Base-by-base conservation (phyloP, 352 stramenopile species). In the Phytophthora melonis region DNA sequence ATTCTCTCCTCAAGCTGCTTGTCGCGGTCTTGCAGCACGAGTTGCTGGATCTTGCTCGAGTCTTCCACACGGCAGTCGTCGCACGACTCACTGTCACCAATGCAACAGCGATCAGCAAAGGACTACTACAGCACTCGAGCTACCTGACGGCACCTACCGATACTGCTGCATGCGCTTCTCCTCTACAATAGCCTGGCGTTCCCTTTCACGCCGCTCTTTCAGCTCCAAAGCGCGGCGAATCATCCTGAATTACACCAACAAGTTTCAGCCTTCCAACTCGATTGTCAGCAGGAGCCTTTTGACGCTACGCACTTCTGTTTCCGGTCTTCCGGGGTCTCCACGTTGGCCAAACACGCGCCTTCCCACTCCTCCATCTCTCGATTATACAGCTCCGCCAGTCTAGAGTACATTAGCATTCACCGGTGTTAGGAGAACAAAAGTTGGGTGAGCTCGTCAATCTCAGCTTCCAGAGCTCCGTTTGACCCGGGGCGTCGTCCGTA, bases 161-260 rank as follows among this genome's bases (percentile, higher is more conserved):
- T 94, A 94, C 41, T 93, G 87, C 59, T 95, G 88, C 66, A 91
- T 74, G 1, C 77, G 65, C 66, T 95, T 95, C 67, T 93, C 85
- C 41, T 95, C 81, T 19, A 93, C 88, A 50, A 93, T 78, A 7
- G 77, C 82, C 16, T 68, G 75, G 14, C 87, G 77, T 23, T 93
- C 88, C 16, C 66, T 77, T 50, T 95, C 88, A 32, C 88, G 84
- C 11, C 82, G 74, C 10, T 86, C 70, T 60, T 94, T 94, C 23
- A 95, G 81, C 61, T 91, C 88, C 41, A 92, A 61, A 11, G 88
- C 88, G 3, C 87, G 78, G 34, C 90, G 79, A 39, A 95, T 93
- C 88, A 95, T 95, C 4, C 86, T 91, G 39, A 8, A 45, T 45
- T 18, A n/a, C 13, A 52, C 1, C 47, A 63, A 39, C 5, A 34